Conservation (phyloP, 768 basidiomycete genomes). For the Chalciporus chontae region DNA sequence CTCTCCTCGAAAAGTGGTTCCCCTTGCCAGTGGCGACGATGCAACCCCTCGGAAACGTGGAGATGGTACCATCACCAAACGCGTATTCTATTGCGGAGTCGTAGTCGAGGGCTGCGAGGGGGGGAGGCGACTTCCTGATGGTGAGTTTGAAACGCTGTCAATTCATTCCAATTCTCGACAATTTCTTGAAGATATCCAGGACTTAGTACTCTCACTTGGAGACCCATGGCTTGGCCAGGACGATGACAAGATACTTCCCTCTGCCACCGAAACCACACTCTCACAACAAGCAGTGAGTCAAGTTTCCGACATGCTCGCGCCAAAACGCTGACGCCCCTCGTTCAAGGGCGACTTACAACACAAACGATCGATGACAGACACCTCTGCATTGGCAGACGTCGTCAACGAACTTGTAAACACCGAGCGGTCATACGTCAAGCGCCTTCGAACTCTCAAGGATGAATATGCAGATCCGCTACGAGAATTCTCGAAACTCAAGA, state of each 20-base stretch:
- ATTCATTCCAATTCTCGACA: slow-evolving; percentile 7
- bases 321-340: slow-evolving; percentile 9
- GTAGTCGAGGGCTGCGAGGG: slow-evolving; percentile 82
- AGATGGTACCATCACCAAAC: slow-evolving; percentile 52
- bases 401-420: slow-evolving; percentile 86
- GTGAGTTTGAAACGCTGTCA: slow-evolving; percentile 33
- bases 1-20: slow-evolving; percentile 72
- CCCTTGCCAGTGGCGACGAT: slow-evolving; percentile 69
- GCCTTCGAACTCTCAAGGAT: slow-evolving; percentile 76
- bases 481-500: slow-evolving; percentile 77
- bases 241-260: slow-evolving; percentile 46
- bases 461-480: slow-evolving; percentile 92
- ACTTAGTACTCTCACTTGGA: slow-evolving; percentile 74
- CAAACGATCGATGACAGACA: slow-evolving; percentile 59
- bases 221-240: slow-evolving; percentile 54
- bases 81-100: slow-evolving; percentile 87
- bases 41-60: slow-evolving; percentile 41
- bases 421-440: slow-evolving; percentile 84
- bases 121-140: slow-evolving; percentile 64
- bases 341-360: slow-evolving; percentile 33
- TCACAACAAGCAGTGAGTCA: slow-evolving; percentile 43
- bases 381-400: slow-evolving; percentile 65
- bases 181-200: slow-evolving; percentile 61
- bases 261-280: slow-evolving; percentile 37
- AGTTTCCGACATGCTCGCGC: neutral